Evolutionary conservation across 164 flowering plant species (phyloP).

Genomic region (Dillenia suffruticosa): DNA sequence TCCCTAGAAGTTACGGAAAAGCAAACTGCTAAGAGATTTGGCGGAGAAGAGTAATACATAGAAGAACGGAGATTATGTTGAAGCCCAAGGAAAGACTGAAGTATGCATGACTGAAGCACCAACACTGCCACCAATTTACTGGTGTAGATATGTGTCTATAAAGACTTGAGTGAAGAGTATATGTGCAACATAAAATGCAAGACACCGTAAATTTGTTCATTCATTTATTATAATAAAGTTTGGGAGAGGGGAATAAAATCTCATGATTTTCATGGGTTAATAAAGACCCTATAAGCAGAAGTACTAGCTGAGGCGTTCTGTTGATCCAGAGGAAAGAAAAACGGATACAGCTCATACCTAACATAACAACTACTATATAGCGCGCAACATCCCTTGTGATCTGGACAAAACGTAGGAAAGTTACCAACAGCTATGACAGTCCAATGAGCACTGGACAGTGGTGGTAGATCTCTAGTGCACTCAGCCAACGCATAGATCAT

Average conservation of each 20-base stretch:
- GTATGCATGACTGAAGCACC: too few relatives aligned
- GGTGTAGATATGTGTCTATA: too few relatives aligned
- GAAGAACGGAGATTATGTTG: too few relatives aligned
- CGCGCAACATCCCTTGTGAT: slow-evolving; percentile 46
- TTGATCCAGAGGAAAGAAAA: slow-evolving; percentile 39
- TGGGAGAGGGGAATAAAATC: too few relatives aligned
- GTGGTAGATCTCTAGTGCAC: slow-evolving; percentile 49
- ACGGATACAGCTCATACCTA: slow-evolving; percentile 57
- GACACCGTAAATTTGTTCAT: too few relatives aligned
- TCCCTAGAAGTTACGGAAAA: slow-evolving; percentile 62
- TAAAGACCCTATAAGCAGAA: too few relatives aligned
- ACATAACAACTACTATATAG: slow-evolving; percentile 51
- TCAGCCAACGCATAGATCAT: slow-evolving; percentile 49
- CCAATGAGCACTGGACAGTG: slow-evolving; percentile 43
- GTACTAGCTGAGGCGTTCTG: neutral
- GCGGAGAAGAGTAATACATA: neutral
- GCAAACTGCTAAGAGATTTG: slow-evolving; percentile 19
- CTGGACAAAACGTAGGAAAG: slow-evolving; percentile 25
- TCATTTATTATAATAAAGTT: too few relatives aligned
- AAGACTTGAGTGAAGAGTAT: too few relatives aligned
- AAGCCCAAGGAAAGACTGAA: too few relatives aligned
- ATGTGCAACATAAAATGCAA: too few relatives aligned
- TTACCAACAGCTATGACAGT: slow-evolving; percentile 36
- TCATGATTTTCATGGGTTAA: too few relatives aligned
- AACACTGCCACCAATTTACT: too few relatives aligned